Percentiles rank a stretch among this genome's conserved stretches.
Conservation (phyloP, 257 asterid species). For the Galeopsis tetrahit region DNA sequence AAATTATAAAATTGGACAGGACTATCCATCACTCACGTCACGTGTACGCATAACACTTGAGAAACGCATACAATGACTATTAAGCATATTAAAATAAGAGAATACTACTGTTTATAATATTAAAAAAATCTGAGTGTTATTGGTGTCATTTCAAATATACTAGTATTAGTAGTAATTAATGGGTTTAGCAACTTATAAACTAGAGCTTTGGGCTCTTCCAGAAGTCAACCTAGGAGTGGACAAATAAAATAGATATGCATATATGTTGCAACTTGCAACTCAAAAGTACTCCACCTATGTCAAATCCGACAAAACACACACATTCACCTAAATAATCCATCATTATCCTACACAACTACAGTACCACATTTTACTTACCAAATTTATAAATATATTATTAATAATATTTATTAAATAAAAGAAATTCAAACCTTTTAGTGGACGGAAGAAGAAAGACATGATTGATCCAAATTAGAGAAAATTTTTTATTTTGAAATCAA, state of each 20-base stretch:
- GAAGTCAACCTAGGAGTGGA: constrained; percentile 26
- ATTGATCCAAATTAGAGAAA: neutral
- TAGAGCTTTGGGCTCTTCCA: neutral
- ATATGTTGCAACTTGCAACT: neutral
- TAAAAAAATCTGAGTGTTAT: neutral
- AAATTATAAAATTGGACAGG: too few species aligned
- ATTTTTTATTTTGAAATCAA: too few species aligned
- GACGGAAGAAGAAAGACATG: neutral
- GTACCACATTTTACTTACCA: neutral
- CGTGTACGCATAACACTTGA: neutral
- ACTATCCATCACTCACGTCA: neutral
- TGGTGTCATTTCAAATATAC: neutral
- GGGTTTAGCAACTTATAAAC: neutral
- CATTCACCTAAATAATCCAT: neutral
- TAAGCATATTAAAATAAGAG: neutral
- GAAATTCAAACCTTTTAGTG: neutral
- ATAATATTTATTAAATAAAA: neutral
- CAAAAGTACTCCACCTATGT: neutral
- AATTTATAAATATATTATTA: neutral
- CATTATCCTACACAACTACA: neutral
- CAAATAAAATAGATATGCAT: neutral
- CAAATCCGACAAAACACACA: neutral
- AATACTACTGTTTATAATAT: neutral
- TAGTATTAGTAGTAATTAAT: neutral
- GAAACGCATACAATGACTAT: neutral